Evolutionary conservation across 257 asterid species (phyloP).

Genomic region (Rubia yunnanensis): DNA sequence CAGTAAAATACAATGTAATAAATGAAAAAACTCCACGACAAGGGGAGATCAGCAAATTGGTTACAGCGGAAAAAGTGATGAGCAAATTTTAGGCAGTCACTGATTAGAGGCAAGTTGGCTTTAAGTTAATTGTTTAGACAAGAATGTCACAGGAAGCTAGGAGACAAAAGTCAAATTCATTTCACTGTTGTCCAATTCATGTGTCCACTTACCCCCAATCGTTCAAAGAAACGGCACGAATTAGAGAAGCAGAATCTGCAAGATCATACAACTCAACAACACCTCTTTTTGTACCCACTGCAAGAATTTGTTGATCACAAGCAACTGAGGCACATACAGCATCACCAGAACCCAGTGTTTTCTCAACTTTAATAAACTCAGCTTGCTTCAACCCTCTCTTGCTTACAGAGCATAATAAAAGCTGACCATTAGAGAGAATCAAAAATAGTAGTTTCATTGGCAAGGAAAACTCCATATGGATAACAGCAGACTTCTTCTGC

Average conservation of each 20-base stretch:
- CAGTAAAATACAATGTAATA: not conserved
- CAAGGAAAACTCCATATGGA: conserved; percentile 64
- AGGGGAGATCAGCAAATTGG: not conserved
- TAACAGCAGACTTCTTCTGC: conserved; percentile 43
- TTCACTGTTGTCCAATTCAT: not conserved
- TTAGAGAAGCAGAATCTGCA: conserved; percentile 62
- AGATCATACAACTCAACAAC: conserved; percentile 84
- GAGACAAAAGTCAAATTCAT: not conserved
- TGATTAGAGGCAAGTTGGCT: not conserved
- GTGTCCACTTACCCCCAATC: conserved; percentile 88
- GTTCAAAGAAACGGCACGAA: conserved; percentile 74
- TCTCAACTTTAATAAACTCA: conserved; percentile 63
- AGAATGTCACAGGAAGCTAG: not conserved
- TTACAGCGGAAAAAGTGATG: not conserved
- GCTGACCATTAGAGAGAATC: conserved; percentile 74
- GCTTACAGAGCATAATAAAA: conserved; percentile 70
- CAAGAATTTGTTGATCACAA: conserved; percentile 92
- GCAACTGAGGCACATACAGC: conserved; percentile 86
- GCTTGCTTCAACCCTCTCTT: conserved; percentile 76
- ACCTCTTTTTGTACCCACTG: conserved; percentile 87
- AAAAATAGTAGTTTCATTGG: conserved; percentile 59
- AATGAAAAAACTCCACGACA: not conserved
- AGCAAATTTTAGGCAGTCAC: not conserved
- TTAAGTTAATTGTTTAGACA: not conserved
- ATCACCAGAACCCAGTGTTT: conserved; percentile 60